Base-by-base conservation (phyloP, 768 basidiomycete species). In the Phanerochaete sordida region DNA sequence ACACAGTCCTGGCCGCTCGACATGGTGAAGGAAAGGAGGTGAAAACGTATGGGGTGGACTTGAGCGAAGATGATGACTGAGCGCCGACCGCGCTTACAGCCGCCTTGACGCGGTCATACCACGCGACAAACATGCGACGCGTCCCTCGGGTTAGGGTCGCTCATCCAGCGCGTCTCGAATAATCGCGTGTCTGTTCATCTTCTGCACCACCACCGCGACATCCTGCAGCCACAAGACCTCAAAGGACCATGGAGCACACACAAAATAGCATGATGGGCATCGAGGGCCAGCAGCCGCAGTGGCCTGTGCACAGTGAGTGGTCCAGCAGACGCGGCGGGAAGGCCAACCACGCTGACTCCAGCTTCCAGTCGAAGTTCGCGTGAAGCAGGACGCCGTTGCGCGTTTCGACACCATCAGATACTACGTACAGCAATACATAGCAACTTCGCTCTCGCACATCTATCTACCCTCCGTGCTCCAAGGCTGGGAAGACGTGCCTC, bases 401-500 rank as follows among this genome's bases (percentile, higher is more conserved):
- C 86, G 90, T 16, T 84, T 90, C 73, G 91, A 94, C 59, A 84
- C 86, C 27, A 84, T 95, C 61, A 79, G 87, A 57, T 80, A 76
- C 47, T 77, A 83, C 46, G 86, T 95, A 7, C 75, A 81, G 55
- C 71, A 81, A 24, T 91, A 75, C 64, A 74, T 86, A 44, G 70
- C 72, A 19, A 68, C 74, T 19, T 86, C 88, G 11, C 84, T 87
- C 56, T 82, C 86, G 50, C 81, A 84, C 21, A 79, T 96, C 33
- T 79, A 82, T 47, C 77, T 92, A 19, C 88, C 91, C 7, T 90
- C 88, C 6, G 79, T 77, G 16, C 74, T 96, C 5, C 76, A 81
- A 43, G 93, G 92, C 23, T 97, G 93, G 93, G 82, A 91, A 62
- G 84, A 85, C 33, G 78, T 90, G 26, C 80, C 85, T 12, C 81